Evolutionary conservation across 1,139 yeast genomes (phyloP).

Genomic region (Diutina scorzettiae): DNA sequence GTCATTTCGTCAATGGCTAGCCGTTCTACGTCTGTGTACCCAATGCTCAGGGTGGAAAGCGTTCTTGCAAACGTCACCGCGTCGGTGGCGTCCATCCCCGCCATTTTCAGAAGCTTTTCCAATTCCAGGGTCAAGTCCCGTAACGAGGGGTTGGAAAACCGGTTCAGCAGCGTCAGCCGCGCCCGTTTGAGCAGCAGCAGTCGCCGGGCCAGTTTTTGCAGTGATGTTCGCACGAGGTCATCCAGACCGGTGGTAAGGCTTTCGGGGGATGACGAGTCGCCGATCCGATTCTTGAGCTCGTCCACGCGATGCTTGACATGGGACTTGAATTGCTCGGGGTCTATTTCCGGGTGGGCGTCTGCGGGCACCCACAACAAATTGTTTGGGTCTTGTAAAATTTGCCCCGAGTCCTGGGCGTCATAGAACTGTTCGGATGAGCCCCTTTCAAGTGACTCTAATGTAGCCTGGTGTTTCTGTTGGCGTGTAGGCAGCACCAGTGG

Average conservation of each 20-base stretch:
- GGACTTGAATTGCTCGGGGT: constrained; percentile 80
- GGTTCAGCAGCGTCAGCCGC: constrained; percentile 9
- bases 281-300: constrained; percentile 42
- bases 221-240: not conserved
- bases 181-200: not conserved
- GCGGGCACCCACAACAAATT: constrained; percentile 90
- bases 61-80: constrained; percentile 69
- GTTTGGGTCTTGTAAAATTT: not conserved
- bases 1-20: constrained; percentile 28
- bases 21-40: constrained; percentile 41
- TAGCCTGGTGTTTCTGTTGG: not conserved
- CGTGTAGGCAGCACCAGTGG: not conserved
- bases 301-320: constrained; percentile 74
- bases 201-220: constrained; percentile 2
- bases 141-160: constrained; percentile 38
- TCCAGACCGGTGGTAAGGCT: not conserved
- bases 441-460: not conserved
- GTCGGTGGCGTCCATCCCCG: constrained; percentile 64
- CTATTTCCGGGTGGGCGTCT: constrained; percentile 80
- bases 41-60: constrained; percentile 46
- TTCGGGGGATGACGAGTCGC: constrained; percentile 3
- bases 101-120: constrained; percentile 52
- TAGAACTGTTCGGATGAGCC: not conserved
- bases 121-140: constrained; percentile 57
- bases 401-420: not conserved